Evolutionary conservation across 805 yeast species (phyloP).

Genomic region (Saccharomyces mikatae): DNA sequence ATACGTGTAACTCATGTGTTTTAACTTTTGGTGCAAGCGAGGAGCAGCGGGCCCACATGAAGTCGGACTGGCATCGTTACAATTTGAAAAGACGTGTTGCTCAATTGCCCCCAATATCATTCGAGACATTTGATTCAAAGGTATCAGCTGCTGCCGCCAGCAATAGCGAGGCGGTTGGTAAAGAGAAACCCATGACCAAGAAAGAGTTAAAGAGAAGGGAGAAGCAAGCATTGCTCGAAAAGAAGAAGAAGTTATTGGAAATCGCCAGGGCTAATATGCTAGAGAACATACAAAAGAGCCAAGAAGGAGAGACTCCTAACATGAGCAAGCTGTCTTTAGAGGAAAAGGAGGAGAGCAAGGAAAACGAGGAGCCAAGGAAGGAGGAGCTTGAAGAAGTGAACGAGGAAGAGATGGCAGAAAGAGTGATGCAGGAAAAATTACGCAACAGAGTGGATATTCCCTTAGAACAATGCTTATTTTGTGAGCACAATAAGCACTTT

Average conservation of each 20-base stretch:
- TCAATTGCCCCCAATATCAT: slow-evolving; percentile 63
- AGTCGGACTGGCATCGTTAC: slow-evolving; percentile 96
- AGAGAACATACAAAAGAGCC: slow-evolving; percentile 20
- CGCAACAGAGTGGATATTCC: slow-evolving; percentile 40
- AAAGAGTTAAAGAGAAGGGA: slow-evolving; percentile 37
- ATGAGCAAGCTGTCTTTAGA: slow-evolving; percentile 1
- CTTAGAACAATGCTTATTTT: slow-evolving; percentile 45
- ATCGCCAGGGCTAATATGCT: slow-evolving; percentile 35
- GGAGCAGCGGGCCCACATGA: slow-evolving; percentile 86
- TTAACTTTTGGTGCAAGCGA: slow-evolving; percentile 68
- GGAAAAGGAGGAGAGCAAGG: slow-evolving; percentile 4
- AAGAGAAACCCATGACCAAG: slow-evolving; percentile 31
- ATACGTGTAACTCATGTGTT: slow-evolving; percentile 85
- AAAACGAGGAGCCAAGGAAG: slow-evolving; percentile 3
- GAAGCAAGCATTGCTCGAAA: slow-evolving; percentile 36
- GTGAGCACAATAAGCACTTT: slow-evolving; percentile 41
- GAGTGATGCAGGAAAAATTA: slow-evolving; percentile 33
- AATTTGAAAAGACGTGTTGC: slow-evolving; percentile 93
- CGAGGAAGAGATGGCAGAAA: slow-evolving; percentile 34
- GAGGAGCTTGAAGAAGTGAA: slow-evolving; percentile 28
- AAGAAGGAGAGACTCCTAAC: slow-evolving; percentile 4
- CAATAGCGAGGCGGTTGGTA: slow-evolving; percentile 14
- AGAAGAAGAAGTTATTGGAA: slow-evolving; percentile 35
- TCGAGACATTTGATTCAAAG: slow-evolving; percentile 62
- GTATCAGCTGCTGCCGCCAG: slow-evolving; percentile 33